A percentile compares a stretch with the other conserved stretches of the same genome.
phyloP scores from a whole-genome alignment of 306 rosid genomes.

The Trichosanthes cucumerina region DNA sequence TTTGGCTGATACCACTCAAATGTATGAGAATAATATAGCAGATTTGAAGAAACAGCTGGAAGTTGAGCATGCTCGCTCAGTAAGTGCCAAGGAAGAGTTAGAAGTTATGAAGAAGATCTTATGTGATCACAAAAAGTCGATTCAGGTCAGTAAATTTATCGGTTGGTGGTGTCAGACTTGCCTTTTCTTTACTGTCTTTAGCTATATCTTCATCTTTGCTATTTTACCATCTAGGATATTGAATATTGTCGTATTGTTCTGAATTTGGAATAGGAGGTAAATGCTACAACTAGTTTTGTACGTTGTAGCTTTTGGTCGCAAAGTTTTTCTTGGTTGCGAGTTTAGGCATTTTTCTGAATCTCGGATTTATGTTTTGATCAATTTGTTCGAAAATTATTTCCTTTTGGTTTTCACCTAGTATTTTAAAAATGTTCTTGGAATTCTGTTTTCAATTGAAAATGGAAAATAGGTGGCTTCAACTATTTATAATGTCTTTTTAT shows the following conservation, averaged over 20 bases:
- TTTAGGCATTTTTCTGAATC: not conserved
- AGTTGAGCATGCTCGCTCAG: conserved; percentile 24
- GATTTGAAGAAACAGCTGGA: conserved; percentile 36
- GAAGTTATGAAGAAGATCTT: conserved; percentile 22
- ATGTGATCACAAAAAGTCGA: conserved; percentile 28
- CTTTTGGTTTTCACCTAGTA: not conserved
- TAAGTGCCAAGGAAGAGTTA: conserved; percentile 27
- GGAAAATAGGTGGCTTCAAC: not conserved
- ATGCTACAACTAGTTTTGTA: not conserved
- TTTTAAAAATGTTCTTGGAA: not conserved
- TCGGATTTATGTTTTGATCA: not conserved
- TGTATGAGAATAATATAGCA: conserved; percentile 50
- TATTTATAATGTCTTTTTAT: not conserved
- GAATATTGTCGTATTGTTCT: not conserved
- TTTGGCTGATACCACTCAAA: conserved; percentile 58
- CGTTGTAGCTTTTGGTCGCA: not conserved
- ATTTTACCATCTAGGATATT: not conserved
- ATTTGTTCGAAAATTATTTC: not conserved
- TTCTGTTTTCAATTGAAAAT: not conserved
- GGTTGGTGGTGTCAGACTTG: not conserved
- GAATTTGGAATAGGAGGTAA: not conserved
- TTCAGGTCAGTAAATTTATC: conserved; percentile 25
- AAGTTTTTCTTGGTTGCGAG: not conserved
- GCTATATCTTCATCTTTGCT: not conserved
- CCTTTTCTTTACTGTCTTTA: conserved; percentile 2